Conservation (phyloP, 768 basidiomycete genomes). For the Tephrocybe sp. region DNA sequence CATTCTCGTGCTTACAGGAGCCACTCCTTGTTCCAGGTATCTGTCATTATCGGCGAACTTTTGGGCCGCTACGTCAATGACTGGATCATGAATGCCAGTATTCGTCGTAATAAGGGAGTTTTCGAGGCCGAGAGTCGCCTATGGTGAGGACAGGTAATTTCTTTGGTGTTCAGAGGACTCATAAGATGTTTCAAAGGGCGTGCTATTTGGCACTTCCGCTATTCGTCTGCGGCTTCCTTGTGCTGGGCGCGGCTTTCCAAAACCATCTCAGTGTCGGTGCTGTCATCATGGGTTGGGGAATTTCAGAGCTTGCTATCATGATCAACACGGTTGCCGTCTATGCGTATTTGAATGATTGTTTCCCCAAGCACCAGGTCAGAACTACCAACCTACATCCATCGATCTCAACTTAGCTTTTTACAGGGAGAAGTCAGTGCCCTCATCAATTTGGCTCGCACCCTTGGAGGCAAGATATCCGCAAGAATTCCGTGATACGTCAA, state of each 20-base stretch:
- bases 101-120: slow-evolving; percentile 53
- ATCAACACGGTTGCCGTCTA: slow-evolving; percentile 65
- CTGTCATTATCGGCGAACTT: slow-evolving; percentile 53
- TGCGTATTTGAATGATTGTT: slow-evolving; percentile 33
- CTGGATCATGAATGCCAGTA: slow-evolving; percentile 44
- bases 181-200: slow-evolving; percentile 37
- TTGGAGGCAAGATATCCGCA: slow-evolving; percentile 40
- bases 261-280: slow-evolving; percentile 52
- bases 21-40: slow-evolving; percentile 31
- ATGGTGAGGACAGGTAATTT: slow-evolving; percentile 37
- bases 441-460: slow-evolving; percentile 53
- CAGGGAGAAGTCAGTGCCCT: slow-evolving; percentile 66
- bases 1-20: too few relatives aligned
- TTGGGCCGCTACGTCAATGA: slow-evolving; percentile 55
- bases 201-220: slow-evolving; percentile 60
- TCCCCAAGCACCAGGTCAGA: slow-evolving; percentile 31
- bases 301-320: slow-evolving; percentile 56
- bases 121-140: slow-evolving; percentile 63
- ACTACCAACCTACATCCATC: background rate
- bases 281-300: slow-evolving; percentile 68
- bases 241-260: slow-evolving; percentile 55
- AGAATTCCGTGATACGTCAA: background rate
- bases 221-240: slow-evolving; percentile 62
- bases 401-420: background rate
- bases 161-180: background rate